phyloP scores from a whole-genome alignment of 2,329 filamentous ascomycete genomes.

The Microthyrium microscopicum region DNA sequence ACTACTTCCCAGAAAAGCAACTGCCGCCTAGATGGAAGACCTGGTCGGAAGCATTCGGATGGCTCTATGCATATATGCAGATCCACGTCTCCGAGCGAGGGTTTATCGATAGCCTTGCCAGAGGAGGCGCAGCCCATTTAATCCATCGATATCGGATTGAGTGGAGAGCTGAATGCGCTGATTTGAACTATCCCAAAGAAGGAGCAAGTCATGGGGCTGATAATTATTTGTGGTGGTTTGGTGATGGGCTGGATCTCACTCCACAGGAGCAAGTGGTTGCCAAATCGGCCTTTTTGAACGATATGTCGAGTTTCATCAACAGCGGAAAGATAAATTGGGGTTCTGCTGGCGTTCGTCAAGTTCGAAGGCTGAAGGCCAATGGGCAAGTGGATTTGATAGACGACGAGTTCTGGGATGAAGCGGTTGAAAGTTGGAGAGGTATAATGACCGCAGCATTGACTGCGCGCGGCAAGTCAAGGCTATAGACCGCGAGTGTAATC shows the following conservation, averaged over 20 bases:
- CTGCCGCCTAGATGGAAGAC: slow-evolving; percentile 24
- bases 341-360: slow-evolving; percentile 18
- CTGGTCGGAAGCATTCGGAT: slow-evolving; percentile 37
- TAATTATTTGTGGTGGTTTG: slow-evolving; percentile 39
- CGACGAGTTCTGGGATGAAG: slow-evolving; percentile 31
- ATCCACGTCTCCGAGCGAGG: slow-evolving; percentile 37
- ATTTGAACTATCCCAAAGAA: slow-evolving; percentile 24
- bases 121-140: slow-evolving; percentile 26
- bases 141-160: slow-evolving; percentile 38
- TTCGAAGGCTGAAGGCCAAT: slow-evolving; percentile 29
- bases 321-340: slow-evolving; percentile 26
- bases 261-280: slow-evolving; percentile 28
- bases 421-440: slow-evolving; percentile 33
- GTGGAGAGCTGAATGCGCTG: slow-evolving; percentile 32
- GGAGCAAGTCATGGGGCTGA: slow-evolving; percentile 39
- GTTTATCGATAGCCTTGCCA: slow-evolving; percentile 28
- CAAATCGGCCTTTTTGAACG: slow-evolving; percentile 19
- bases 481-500: no score
- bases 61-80: slow-evolving; percentile 39
- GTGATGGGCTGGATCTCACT: slow-evolving; percentile 26
- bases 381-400: slow-evolving; percentile 29
- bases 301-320: slow-evolving; percentile 23
- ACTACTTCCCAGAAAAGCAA: slow-evolving; percentile 25
- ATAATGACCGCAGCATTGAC: no score
- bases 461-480: no score